A percentile compares a stretch with the other conserved stretches of the same genome.
phyloP scores from a whole-genome alignment of 1,284 basidiomycete genomes.

The Xerocomus minutiporus region DNA sequence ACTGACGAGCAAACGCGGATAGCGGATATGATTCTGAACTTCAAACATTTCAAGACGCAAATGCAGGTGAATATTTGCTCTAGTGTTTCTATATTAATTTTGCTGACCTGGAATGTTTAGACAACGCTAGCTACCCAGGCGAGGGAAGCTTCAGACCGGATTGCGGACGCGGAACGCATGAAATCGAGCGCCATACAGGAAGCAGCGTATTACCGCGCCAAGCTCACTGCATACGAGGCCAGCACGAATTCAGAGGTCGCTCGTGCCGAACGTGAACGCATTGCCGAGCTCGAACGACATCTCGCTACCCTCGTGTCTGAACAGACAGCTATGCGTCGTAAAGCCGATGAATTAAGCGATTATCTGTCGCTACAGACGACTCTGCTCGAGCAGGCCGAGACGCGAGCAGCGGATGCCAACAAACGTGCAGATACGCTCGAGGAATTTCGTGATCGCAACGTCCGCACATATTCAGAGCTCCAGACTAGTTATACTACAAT shows the following conservation, averaged over 20 bases:
- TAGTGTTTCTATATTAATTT: constrained; percentile 1
- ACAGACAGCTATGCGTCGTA: constrained; percentile 64
- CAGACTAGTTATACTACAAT: constrained; percentile 61
- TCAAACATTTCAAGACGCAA: constrained; percentile 87
- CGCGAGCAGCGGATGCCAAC: constrained; percentile 74
- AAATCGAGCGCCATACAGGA: constrained; percentile 86
- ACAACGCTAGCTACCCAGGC: constrained; percentile 72
- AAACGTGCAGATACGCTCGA: constrained; percentile 83
- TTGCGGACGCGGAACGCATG: constrained; percentile 78
- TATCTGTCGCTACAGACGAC: constrained; percentile 73
- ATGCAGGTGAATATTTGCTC: constrained; percentile 65
- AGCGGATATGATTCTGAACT: constrained; percentile 71
- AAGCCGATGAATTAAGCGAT: constrained; percentile 70
- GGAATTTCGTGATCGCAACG: constrained; percentile 66
- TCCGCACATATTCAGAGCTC: constrained; percentile 70
- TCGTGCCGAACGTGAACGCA: constrained; percentile 78
- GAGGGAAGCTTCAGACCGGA: constrained; percentile 68
- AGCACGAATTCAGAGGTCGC: constrained; percentile 61
- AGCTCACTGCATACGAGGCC: constrained; percentile 81
- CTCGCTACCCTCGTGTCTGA: constrained; percentile 65
- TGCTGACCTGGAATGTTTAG: constrained; percentile 38
- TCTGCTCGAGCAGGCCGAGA: constrained; percentile 76
- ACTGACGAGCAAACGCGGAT: constrained; percentile 45
- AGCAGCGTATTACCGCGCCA: constrained; percentile 94
- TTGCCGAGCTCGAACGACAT: constrained; percentile 76